Evolutionary conservation across 176 grass and related monocot species (phyloP).

Genomic region (Triticum turgidum): DNA sequence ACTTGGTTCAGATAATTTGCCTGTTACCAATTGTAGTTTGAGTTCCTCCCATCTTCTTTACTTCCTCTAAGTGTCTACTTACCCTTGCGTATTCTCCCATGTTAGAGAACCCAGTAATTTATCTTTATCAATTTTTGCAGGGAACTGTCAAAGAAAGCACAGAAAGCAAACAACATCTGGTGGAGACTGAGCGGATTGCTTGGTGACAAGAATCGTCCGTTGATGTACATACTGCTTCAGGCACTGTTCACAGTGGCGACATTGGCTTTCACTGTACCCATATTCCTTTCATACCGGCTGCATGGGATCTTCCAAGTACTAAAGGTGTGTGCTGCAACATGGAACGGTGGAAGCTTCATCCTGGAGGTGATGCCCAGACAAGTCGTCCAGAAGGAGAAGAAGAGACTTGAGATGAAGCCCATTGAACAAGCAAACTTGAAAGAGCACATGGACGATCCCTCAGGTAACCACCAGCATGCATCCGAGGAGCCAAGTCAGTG

Average conservation of each 20-base stretch:
- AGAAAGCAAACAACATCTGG: slow-evolving; percentile 98
- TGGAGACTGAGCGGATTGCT: slow-evolving; percentile 88
- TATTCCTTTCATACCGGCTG: slow-evolving; percentile 89
- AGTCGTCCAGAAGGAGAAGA: slow-evolving; percentile 78
- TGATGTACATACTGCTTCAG: slow-evolving; percentile 93
- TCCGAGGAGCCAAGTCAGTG: slow-evolving; percentile 19
- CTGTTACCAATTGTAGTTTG: neutral
- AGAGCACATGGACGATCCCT: neutral
- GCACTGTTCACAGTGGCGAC: slow-evolving; percentile 81
- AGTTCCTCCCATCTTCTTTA: neutral
- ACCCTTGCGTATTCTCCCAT: neutral
- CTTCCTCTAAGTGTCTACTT: neutral
- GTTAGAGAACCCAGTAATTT: neutral
- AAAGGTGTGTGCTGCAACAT: slow-evolving; percentile 80
- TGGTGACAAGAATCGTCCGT: slow-evolving; percentile 78
- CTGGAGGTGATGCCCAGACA: slow-evolving; percentile 84
- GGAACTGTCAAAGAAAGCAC: slow-evolving; percentile 98
- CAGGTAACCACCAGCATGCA: neutral
- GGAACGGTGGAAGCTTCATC: slow-evolving; percentile 96
- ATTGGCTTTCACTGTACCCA: slow-evolving; percentile 75
- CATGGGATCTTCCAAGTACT: slow-evolving; percentile 83
- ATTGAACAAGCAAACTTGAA: slow-evolving; percentile 21
- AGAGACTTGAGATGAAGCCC: slow-evolving; percentile 72
- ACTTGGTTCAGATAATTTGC: slow-evolving; percentile 14
- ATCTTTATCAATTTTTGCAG: slow-evolving; percentile 32